Evolutionary conservation across 495 filamentous ascomycete species (phyloP).

Genomic region (Tuber calosporum): DNA sequence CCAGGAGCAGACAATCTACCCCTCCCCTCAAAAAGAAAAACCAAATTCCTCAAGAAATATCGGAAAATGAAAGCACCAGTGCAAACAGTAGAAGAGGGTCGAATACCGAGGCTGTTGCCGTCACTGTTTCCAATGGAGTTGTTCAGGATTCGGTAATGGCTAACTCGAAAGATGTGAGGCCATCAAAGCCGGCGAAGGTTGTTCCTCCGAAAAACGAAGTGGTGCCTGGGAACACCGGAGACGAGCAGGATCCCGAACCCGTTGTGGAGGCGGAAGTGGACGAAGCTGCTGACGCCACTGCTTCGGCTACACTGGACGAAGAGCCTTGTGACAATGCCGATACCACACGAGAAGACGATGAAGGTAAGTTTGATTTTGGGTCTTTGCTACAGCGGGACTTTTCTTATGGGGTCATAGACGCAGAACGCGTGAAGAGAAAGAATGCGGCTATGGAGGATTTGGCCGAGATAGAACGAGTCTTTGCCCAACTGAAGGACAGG

Average conservation of each 20-base stretch:
- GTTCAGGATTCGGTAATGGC: constrained; percentile 21
- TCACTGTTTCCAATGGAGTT: constrained; percentile 25
- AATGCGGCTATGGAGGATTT: constrained; percentile 74
- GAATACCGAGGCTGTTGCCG: constrained; percentile 18
- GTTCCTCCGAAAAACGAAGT: constrained; percentile 26
- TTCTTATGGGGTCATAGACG: constrained; percentile 55
- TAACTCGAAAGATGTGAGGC: constrained; percentile 27
- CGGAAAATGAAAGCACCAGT: constrained; percentile 20
- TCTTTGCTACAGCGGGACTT: constrained; percentile 14
- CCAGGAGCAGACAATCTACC: constrained; percentile 26
- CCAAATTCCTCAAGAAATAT: constrained; percentile 24
- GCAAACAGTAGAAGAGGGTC: constrained; percentile 16
- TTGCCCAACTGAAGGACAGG: constrained; percentile 78
- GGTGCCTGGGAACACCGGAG: constrained; percentile 26
- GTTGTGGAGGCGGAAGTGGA: constrained; percentile 28
- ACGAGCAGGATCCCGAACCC: constrained; percentile 32
- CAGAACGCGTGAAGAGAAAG: constrained; percentile 52
- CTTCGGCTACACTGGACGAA: constrained; percentile 28
- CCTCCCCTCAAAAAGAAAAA: constrained; percentile 36
- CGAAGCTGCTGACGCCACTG: constrained; percentile 25
- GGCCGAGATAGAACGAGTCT: constrained; percentile 69
- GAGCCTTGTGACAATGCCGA: constrained; percentile 49
- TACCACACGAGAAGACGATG: constrained; percentile 59
- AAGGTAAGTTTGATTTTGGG: constrained; percentile 53
- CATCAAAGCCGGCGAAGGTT: constrained; percentile 18